These are phyloP conservation scores for Leccinum holopus DNA, from an alignment of 1,284 basidiomycete genomes.

Conservation along the genomic window DNA sequence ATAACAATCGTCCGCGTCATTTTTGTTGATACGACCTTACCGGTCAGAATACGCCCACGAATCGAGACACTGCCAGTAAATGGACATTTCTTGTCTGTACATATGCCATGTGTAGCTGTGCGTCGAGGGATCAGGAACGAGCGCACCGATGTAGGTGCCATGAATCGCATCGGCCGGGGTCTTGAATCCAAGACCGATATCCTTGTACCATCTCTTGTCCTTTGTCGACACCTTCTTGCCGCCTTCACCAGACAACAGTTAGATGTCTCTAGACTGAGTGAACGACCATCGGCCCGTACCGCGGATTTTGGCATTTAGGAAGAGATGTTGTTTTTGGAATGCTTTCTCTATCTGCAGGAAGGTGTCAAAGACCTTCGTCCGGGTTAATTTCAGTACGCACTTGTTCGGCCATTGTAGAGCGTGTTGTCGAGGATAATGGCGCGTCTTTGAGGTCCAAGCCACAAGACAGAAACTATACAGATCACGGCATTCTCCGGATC, in stretches of 20 bases:
- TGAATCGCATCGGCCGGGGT: slow-evolving; percentile 95
- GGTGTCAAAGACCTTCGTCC: not conserved
- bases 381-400: slow-evolving; percentile 17
- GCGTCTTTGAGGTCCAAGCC: slow-evolving; percentile 35
- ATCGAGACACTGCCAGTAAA: slow-evolving; percentile 97
- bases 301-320: slow-evolving; percentile 95
- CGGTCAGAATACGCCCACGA: slow-evolving; percentile 98
- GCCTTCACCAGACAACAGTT: slow-evolving; percentile 42
- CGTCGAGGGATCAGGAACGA: not conserved
- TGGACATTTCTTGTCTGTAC: slow-evolving; percentile 97
- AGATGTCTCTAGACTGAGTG: slow-evolving; percentile 14
- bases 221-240: slow-evolving; percentile 91
- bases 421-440: slow-evolving; percentile 18
- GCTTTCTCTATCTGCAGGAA: slow-evolving; percentile 81
- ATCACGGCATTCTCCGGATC: slow-evolving; percentile 41
- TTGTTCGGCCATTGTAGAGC: slow-evolving; percentile 32
- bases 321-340: slow-evolving; percentile 97
- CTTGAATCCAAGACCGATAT: slow-evolving; percentile 97
- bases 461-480: slow-evolving; percentile 51
- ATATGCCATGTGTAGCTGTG: slow-evolving; percentile 7
- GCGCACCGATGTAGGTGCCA: slow-evolving; percentile 94
- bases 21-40: slow-evolving; percentile 97
- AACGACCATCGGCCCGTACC: slow-evolving; percentile 51
- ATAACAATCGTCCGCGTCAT: slow-evolving; percentile 99
- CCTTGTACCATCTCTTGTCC: slow-evolving; percentile 99